Base-by-base conservation (phyloP, 2,329 filamentous ascomycete genomes). In the Neophaeococcomyces mojaviensis region DNA sequence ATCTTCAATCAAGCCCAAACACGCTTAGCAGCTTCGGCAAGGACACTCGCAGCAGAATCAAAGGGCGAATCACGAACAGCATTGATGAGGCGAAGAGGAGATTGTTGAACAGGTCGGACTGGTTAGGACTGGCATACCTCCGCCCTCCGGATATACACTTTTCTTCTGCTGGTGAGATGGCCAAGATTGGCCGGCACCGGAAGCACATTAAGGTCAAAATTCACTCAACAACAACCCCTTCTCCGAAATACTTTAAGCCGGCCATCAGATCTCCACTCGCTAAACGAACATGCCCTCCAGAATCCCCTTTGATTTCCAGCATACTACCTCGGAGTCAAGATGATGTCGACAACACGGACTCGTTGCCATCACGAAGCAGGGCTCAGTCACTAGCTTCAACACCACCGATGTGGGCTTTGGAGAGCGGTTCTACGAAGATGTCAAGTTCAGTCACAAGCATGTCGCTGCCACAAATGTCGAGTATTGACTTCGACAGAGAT, bases 161-260 rank as follows among this genome's bases (percentile, higher is more conserved):
- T n/a, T 2, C 43, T 20, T 34, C 43, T 33, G 35, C 43, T 8
- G 13, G 26, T 8, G 24, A 39, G 16, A 32, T 46, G 43, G 15
- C 35, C n/a, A 46, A 39, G n/a, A 33, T 46, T 34, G 43, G 43
- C 8, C n/a, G 35, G 16, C 34, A 39, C 15, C 19, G 43, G 32
- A 46, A 39, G 36, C 32, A 8, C 8, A 10, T 20, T 20, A 39
- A 18, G 26, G 3, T 39, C 8, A 15, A 44, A 3, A 4, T 4
- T 33, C 10, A 13, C 15, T 8, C 24, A 6, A 18, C 24, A 41
- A 15, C 39, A 31, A 18, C 4, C 16, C 15, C 30, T n/a, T 26
- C 28, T 13, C 9, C 7, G 20, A 18, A 18, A 8, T n/a, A 26
- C 15, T 12, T 16, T 15, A 12, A 41, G n/a, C 6, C 15, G 3